phyloP scores from a whole-genome alignment of 345 rosid genomes.

The Murraya paniculata region DNA sequence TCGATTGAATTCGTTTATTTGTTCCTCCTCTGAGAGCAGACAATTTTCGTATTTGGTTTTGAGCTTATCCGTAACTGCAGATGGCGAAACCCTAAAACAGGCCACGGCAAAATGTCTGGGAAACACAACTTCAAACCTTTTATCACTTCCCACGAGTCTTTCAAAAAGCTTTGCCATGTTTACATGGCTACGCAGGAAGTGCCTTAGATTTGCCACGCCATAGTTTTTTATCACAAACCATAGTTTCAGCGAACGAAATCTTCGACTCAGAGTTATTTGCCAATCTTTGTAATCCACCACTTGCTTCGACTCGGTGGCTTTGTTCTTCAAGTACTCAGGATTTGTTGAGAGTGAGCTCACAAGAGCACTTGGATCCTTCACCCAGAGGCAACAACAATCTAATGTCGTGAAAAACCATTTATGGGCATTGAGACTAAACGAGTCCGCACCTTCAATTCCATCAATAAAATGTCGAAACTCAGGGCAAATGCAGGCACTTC shows the following conservation, averaged over 20 bases:
- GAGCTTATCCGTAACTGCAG: background rate
- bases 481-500: constrained; percentile 46
- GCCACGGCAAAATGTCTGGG: constrained; percentile 39
- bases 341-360: constrained; percentile 32
- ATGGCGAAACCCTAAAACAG: constrained; percentile 46
- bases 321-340: constrained; percentile 43
- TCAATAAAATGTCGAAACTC: constrained; percentile 42
- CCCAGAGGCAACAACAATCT: constrained; percentile 59
- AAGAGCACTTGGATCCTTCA: constrained; percentile 44
- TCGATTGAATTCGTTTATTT: constrained; percentile 26
- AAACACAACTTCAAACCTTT: constrained; percentile 35
- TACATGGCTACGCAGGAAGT: constrained; percentile 38
- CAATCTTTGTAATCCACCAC: constrained; percentile 55
- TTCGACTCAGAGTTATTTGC: constrained; percentile 54
- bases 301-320: constrained; percentile 25
- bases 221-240: constrained; percentile 56
- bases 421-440: constrained; percentile 55
- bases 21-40: background rate
- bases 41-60: background rate
- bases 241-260: constrained; percentile 44
- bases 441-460: constrained; percentile 45
- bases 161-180: constrained; percentile 45
- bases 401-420: constrained; percentile 47
- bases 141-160: constrained; percentile 28
- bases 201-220: constrained; percentile 39